Percentiles rank a stretch among this genome's conserved stretches.
Evolutionary conservation across 148 eudicot species (phyloP).

Genomic region (Persicaria maculosa): DNA sequence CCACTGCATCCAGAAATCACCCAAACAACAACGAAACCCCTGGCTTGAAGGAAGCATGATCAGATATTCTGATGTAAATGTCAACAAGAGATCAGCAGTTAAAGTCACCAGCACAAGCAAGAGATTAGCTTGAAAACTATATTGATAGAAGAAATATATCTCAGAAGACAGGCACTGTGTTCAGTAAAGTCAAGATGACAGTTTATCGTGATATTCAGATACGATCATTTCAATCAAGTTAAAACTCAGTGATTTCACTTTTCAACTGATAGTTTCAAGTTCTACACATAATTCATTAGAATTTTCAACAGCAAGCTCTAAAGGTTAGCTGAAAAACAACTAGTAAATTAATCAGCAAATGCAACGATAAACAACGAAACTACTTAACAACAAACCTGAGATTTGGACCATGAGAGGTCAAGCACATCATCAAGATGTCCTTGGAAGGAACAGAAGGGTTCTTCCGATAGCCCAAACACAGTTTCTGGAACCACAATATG

Average conservation of each 20-base stretch:
- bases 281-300: not conserved
- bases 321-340: not conserved
- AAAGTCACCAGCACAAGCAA: not conserved
- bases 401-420: constrained; percentile 94
- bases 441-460: constrained; percentile 79
- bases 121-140: not conserved
- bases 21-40: not conserved
- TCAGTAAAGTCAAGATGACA: not conserved
- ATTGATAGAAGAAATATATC: constrained; percentile 2
- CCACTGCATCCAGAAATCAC: constrained; percentile 10
- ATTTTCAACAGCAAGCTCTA: not conserved
- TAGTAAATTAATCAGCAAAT: not conserved
- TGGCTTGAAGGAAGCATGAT: not conserved
- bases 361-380: constrained; percentile 11
- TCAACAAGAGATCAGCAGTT: constrained; percentile 6
- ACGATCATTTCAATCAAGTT: not conserved
- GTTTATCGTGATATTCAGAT: not conserved
- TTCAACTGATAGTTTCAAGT: not conserved
- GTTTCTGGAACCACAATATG: constrained; percentile 69
- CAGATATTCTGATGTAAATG: not conserved
- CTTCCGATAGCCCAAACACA: constrained; percentile 77
- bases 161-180: not conserved
- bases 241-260: not conserved
- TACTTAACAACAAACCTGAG: constrained; percentile 61
- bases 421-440: constrained; percentile 94